A percentile compares a stretch with the other conserved stretches of the same genome.
These are phyloP conservation scores for Kazachstania sp. DNA, from an alignment of 1,139 yeast species.

Conservation along the genomic window DNA sequence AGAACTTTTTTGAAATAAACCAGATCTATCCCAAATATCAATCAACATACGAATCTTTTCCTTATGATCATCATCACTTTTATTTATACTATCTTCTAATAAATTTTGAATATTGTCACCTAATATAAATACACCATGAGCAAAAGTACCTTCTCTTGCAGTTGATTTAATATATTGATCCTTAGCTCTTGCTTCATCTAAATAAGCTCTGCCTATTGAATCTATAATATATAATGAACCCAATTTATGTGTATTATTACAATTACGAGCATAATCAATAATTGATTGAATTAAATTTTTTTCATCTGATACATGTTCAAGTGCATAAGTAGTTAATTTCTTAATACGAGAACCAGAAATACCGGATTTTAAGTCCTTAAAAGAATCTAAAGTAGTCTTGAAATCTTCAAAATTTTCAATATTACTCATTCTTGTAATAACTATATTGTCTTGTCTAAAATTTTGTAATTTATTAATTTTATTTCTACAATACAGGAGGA, in stretches of 20 bases:
- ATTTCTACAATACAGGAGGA: background rate
- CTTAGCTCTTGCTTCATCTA: slow-evolving; percentile 60
- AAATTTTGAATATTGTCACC: slow-evolving; percentile 51
- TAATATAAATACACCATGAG: slow-evolving; percentile 60
- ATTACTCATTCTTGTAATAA: background rate
- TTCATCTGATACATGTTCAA: slow-evolving; percentile 48
- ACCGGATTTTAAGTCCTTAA: slow-evolving; percentile 74
- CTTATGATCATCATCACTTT: slow-evolving; percentile 43
- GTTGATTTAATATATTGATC: slow-evolving; percentile 38
- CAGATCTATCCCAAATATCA: slow-evolving; percentile 88
- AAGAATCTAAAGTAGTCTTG: slow-evolving; percentile 62
- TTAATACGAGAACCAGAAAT: slow-evolving; percentile 94
- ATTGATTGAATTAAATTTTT: slow-evolving; percentile 24
- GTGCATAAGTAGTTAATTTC: slow-evolving; percentile 69
- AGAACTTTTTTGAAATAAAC: slow-evolving; percentile 56
- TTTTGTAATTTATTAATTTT: background rate
- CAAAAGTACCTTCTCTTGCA: slow-evolving; percentile 65
- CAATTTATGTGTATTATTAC: slow-evolving; percentile 75
- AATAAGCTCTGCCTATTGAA: slow-evolving; percentile 79
- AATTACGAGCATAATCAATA: slow-evolving; percentile 54
- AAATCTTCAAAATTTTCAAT: slow-evolving; percentile 43
- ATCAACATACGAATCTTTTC: slow-evolving; percentile 75
- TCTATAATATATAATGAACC: slow-evolving; percentile 90
- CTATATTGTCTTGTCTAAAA: background rate
- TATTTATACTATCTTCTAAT: slow-evolving; percentile 51